A percentile compares a stretch with the other conserved stretches of the same genome.
phyloP scores from a whole-genome alignment of 78 protist genomes.

The Chrysochromulina tobinii region DNA sequence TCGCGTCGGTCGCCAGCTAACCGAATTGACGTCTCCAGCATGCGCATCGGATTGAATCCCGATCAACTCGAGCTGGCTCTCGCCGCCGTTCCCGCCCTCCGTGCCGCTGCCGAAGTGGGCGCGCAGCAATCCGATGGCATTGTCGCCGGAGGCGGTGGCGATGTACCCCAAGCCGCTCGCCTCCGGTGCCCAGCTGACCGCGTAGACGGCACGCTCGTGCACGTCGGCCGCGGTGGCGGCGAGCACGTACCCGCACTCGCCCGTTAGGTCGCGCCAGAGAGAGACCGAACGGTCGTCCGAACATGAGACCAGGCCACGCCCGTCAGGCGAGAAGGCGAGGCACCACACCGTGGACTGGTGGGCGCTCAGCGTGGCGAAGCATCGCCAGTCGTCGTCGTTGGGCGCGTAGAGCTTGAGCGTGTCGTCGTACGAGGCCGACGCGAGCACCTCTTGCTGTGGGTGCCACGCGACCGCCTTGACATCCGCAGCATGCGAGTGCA shows the following conservation, averaged over 20 bases:
- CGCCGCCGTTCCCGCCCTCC: too few relatives aligned
- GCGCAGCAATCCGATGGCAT: too few relatives aligned
- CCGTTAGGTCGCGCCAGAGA: not conserved
- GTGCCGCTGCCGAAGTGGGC: too few relatives aligned
- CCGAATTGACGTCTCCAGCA: too few relatives aligned
- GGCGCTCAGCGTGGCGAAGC: conserved; percentile 71
- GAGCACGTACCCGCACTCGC: not conserved
- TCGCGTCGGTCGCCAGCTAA: too few relatives aligned
- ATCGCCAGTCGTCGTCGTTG: conserved; percentile 87
- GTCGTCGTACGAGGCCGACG: conserved; percentile 88
- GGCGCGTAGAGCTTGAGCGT: conserved; percentile 24
- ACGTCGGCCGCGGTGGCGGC: not conserved
- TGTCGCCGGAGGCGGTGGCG: too few relatives aligned
- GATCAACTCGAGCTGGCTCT: too few relatives aligned
- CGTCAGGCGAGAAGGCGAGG: conserved; percentile 38
- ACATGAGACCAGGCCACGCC: conserved; percentile 42
- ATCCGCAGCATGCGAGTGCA: conserved; percentile 59
- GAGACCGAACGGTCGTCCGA: not conserved
- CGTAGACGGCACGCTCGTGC: conserved; percentile 69
- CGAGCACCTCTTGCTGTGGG: conserved; percentile 62
- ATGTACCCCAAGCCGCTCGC: too few relatives aligned
- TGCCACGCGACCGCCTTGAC: conserved; percentile 73
- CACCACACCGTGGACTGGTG: conserved; percentile 94
- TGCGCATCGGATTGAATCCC: too few relatives aligned
- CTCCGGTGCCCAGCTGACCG: conserved; percentile 64